phyloP scores from a whole-genome alignment of 176 grass and related monocot species.

The Triticum dicoccoides region DNA sequence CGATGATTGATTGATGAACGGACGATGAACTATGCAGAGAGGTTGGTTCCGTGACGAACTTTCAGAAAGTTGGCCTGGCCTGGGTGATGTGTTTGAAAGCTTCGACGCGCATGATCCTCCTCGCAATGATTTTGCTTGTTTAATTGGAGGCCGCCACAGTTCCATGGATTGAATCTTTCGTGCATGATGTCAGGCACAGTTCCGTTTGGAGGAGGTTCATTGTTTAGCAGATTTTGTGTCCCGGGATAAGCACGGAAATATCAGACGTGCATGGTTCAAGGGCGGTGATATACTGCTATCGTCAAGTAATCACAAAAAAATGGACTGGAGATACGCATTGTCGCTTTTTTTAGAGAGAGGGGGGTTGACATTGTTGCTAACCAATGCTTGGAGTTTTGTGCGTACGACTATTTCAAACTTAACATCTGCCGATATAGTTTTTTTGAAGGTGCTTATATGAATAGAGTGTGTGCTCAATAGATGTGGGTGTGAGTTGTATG shows the following conservation, averaged over 20 bases:
- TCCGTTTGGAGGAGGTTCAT: background rate
- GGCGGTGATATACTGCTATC: background rate
- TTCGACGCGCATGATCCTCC: background rate
- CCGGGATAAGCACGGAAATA: background rate
- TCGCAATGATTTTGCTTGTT: background rate
- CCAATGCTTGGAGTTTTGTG: no score
- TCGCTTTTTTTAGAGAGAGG: background rate
- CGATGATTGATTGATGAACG: background rate
- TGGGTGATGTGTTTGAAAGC: background rate
- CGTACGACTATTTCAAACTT: no score
- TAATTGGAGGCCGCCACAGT: background rate
- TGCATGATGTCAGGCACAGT: background rate
- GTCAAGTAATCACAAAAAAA: background rate
- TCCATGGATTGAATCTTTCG: background rate
- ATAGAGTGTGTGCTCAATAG: no score
- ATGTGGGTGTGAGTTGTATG: no score
- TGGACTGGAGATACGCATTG: background rate
- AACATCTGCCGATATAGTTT: no score
- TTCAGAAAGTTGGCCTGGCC: background rate
- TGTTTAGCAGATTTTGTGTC: background rate
- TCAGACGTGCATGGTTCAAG: conserved; percentile 17
- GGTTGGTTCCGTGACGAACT: background rate
- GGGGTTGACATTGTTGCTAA: background rate
- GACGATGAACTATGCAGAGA: background rate
- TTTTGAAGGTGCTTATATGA: no score